phyloP scores from a whole-genome alignment of 2,329 filamentous ascomycete genomes.

The Trichoderma afroharzianum region DNA sequence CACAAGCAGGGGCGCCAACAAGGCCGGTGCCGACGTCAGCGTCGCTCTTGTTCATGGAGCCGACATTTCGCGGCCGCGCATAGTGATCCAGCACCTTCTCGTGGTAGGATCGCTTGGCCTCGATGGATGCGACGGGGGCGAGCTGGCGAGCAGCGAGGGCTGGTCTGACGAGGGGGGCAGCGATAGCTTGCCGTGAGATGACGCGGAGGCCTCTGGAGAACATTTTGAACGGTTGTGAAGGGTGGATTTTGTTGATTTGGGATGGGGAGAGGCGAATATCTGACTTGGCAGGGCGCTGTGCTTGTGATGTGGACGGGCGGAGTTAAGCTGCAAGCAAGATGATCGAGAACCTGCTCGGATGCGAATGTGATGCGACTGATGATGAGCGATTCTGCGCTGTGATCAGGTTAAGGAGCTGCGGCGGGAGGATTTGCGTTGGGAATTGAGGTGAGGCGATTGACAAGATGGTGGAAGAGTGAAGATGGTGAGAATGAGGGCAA shows the following conservation, averaged over 20 bases:
- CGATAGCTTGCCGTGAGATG: conserved; percentile 42
- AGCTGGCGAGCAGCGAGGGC: conserved; percentile 37
- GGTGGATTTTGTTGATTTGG: not conserved
- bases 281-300: not conserved
- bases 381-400: not conserved
- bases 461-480: not conserved
- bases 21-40: conserved; percentile 84
- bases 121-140: conserved; percentile 38
- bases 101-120: conserved; percentile 47
- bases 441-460: not conserved
- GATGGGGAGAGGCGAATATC: not conserved
- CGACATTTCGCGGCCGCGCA: conserved; percentile 52
- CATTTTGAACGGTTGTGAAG: conserved; percentile 32
- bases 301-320: not conserved
- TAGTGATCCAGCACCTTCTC: conserved; percentile 53
- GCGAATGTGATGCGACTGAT: not conserved
- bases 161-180: conserved; percentile 37
- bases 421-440: not conserved
- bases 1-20: conserved; percentile 83
- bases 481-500: not conserved
- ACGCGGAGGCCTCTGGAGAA: conserved; percentile 45
- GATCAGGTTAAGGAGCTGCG: not conserved
- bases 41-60: conserved; percentile 67
- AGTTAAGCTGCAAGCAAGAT: not conserved
- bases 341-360: not conserved